A percentile compares a stretch with the other conserved stretches of the same genome.
These are phyloP conservation scores for Trichosanthes truncata DNA, from an alignment of 306 rosid species.

Conservation along the genomic window DNA sequence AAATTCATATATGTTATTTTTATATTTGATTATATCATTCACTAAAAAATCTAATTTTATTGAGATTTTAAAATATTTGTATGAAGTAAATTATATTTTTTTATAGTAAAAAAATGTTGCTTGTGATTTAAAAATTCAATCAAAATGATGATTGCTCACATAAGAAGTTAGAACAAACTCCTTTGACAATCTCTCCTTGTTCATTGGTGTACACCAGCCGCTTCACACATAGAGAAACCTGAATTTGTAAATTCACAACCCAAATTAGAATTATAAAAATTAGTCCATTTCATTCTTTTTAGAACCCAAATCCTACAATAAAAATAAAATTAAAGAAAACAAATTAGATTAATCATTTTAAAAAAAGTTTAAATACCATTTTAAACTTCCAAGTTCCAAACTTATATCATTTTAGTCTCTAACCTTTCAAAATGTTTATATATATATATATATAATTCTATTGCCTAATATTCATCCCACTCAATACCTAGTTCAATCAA, in stretches of 20 bases:
- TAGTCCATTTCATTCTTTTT: background rate
- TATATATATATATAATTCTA: too few species aligned
- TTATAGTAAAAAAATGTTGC: too few species aligned
- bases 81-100: background rate
- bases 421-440: too few species aligned
- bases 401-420: too few species aligned
- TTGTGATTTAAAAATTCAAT: background rate
- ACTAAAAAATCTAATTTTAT: background rate
- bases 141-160: slow-evolving; percentile 29
- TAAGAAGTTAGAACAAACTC: slow-evolving; percentile 94
- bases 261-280: background rate
- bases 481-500: too few species aligned
- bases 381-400: too few species aligned
- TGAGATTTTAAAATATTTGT: background rate
- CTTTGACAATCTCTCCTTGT: slow-evolving; percentile 76
- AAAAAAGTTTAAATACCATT: too few species aligned
- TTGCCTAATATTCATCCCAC: too few species aligned
- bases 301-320: too few species aligned
- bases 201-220: slow-evolving; percentile 90
- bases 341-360: too few species aligned
- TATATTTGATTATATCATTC: too few species aligned
- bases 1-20: background rate
- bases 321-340: too few species aligned
- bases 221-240: slow-evolving; percentile 96
- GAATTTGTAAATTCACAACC: slow-evolving; percentile 12